Base-by-base conservation (phyloP, 352 stramenopile species). In the Globisporangium mamillatum region DNA sequence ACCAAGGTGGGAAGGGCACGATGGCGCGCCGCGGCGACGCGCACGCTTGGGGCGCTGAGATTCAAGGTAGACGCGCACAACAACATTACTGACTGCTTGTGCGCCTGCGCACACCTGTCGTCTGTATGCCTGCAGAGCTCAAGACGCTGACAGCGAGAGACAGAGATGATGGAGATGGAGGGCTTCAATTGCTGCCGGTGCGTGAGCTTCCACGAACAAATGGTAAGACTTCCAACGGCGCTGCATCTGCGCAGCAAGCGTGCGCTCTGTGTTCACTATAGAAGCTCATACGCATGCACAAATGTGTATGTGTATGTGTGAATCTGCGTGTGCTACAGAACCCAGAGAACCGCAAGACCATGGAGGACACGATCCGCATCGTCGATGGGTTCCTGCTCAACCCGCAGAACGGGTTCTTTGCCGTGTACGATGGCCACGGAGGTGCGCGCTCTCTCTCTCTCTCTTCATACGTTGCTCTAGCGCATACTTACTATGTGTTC, bases 351-450 rank as follows among this genome's bases (percentile, higher is more conserved):
- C 78, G 87, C 46, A 89, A 92, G 70, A 93, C 85, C 25, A 95
- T 95, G 87, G 87, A 95, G 65, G 87, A 95, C 76, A 86, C 82
- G 18, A 72, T 88, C 64, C 76, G 82, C 24, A 83, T 93, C 29
- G 81, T 93, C 16, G 87, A 95, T 64, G 80, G 81, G 48, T 93
- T 89, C 65, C 67, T 89, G 29, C 64, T 76, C 14, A 69, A 80
- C 54, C 70, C 69, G 7, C 65, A 77, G 54, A 87, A 90, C 64
- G 83, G 87, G n/a, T 93, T 89, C 67, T 93, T 93, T 66, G 83
- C 75, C 8, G 78, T 95, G 25, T 86, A 91, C 69, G 87, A 95
- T 54, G 87, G 87, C 27, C 87, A 95, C 32, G 87, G 87, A 75
- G 87, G 86, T 92, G 56, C 38, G 58, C 41, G 34, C 50, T 25